These are phyloP conservation scores for Oryza glumipatula DNA, from an alignment of 176 grass and related monocot species.

Conservation along the genomic window DNA sequence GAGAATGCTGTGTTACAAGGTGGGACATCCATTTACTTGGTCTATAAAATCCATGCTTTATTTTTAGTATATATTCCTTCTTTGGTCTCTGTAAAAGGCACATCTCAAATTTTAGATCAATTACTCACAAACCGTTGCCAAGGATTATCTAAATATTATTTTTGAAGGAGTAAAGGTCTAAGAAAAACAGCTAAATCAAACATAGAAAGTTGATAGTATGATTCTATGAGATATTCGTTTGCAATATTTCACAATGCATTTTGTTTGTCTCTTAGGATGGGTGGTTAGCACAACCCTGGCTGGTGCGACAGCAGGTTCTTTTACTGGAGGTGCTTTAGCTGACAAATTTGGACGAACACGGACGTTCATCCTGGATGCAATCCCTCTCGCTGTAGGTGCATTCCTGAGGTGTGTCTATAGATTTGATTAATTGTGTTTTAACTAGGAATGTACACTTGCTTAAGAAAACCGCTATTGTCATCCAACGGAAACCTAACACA, in stretches of 20 bases:
- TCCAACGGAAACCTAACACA: background rate
- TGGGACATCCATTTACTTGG: conserved; percentile 28
- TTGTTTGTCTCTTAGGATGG: conserved; percentile 66
- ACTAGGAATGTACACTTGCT: background rate
- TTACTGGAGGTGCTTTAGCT: conserved; percentile 89
- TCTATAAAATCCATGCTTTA: conserved; percentile 13
- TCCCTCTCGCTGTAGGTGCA: conserved; percentile 83
- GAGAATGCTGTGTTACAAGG: conserved; percentile 92
- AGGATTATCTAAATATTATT: background rate
- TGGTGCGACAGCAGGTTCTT: conserved; percentile 91
- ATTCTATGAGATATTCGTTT: conserved; percentile 18
- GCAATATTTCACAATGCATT: conserved; percentile 30
- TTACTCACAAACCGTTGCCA: conserved; percentile 10
- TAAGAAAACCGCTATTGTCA: background rate
- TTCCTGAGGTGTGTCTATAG: conserved; percentile 73
- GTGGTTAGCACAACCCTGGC: conserved; percentile 90
- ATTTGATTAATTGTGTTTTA: conserved; percentile 17
- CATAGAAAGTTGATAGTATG: background rate
- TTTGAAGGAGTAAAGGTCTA: background rate
- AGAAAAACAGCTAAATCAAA: background rate
- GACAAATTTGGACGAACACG: conserved; percentile 95
- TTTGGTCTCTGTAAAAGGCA: background rate
- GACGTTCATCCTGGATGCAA: conserved; percentile 90
- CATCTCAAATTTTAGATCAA: background rate
- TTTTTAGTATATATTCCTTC: background rate